Evolutionary conservation across 108 stramenopile genomes (phyloP), one percentile per base, ranked within the genome.

Genomic region (Epithemia pelagica): DNA sequence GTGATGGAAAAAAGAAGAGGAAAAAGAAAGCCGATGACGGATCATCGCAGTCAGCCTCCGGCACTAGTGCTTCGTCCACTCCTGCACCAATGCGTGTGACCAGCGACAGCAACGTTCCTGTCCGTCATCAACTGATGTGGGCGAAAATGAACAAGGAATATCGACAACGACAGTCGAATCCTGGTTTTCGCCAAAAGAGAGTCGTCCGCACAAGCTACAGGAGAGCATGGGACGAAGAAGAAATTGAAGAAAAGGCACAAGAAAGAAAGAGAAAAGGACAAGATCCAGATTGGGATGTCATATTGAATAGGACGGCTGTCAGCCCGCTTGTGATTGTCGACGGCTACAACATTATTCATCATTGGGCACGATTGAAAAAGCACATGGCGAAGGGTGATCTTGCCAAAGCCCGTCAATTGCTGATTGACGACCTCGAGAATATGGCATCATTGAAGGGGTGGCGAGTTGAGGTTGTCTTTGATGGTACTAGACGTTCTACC

Each of bases 401-500:
- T 0, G 55, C 68, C 22, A 53, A 71, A 46, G 90, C 90, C 21
- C 62, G 90, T 25, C 79, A 89, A 33, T 51, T 89, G 22, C 61
- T 92, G 18, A 64, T 88, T 2, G 69, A 86, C n/a, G 90, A 92
- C 75, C 74, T 93, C 70, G 91, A 93, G 66, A 76, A 86, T 37
- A 33, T 93, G 66, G 70, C 81, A 30, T 61, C 63, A 19, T 52
- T 86, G 25, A 84, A 83, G 58, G 85, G 91, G 54, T 93, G 91
- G 91, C 59, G 91, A 59, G 84, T 93, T 33, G 88, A 93, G 70
- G 83, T 83, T 28, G 91, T 93, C 30, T 93, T 89, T 76, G 91
- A 93, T 72, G 91, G 91, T 2, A 68, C 63, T 52, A 19, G 58
- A 7, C 52, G 76, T 31, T 67, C 60, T 21, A 53, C 51, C 18